Evolutionary conservation across 371 early-diverging fungal genomes (phyloP), one percentile per base, ranked within the genome.

Genomic region (Blakeslea trispora): DNA sequence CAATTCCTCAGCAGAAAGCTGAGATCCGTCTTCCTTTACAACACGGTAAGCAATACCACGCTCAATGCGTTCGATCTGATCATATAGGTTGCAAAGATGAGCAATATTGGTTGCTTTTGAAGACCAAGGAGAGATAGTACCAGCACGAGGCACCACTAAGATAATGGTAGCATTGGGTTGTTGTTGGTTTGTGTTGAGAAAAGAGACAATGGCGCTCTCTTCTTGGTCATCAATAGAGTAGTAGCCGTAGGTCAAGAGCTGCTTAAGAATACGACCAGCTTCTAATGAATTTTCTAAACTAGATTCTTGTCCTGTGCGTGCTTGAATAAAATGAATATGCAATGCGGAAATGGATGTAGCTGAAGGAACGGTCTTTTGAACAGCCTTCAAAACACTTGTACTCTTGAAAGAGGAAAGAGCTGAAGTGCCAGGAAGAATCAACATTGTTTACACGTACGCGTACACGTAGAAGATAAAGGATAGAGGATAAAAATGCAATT

Each of bases 91-190:
- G 74, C 96, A 97, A 48, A 90, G 83, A 47, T 85, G 84, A 6
- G 92, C 91, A 71, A 97, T 97, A 59, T 98, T 95, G 39, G 97
- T 96, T 3, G 98, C 98, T 79, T 98, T 98, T 53, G 95, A 94
- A 3, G 96, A 95, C 98, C 98, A 98, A n/a, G 98, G 97, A 9
- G 96, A 94, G 57, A 96, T 97, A 34, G 97, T 96, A 34, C 97
- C 97, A 50, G 85, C 81, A 18, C 97, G 87, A 3, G 98, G 98
- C 49, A 91, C 67, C 23, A 94, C 89, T 51, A 86, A 63, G 24
- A 86, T 69, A 48, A 81, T 71, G 10, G 79, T 72, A 40, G 65
- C 66, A 7, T 66, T 50, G 8, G 42, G 24, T 40, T 71, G 61
- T 57, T 75, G 73, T 31, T 45, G 53, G 8, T 63, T 63, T 17